Conservation (phyloP, 1,139 yeast species). For the Yamadazyma trypodendri region DNA sequence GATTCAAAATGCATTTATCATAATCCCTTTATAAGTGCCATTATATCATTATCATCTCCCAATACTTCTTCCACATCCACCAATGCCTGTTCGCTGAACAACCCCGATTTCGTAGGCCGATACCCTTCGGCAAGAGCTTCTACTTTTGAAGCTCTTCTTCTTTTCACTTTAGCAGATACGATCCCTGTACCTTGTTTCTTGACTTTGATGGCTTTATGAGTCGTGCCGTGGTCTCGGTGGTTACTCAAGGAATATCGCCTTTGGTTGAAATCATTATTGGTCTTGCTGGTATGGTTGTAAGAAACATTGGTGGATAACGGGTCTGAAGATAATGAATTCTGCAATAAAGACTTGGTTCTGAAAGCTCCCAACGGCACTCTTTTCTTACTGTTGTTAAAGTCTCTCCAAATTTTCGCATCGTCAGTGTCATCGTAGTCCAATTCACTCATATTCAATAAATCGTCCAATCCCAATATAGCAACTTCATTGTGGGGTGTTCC, state of each 20-base stretch:
- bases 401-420: slow-evolving; percentile 52
- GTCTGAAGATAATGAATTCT: slow-evolving; percentile 25
- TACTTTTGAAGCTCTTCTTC: slow-evolving; percentile 61
- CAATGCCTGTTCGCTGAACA: slow-evolving; percentile 70
- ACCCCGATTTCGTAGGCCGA: slow-evolving; percentile 69
- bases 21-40: slow-evolving; percentile 46
- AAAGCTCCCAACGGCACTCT: slow-evolving; percentile 86
- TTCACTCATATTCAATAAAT: slow-evolving; percentile 82
- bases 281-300: slow-evolving; percentile 23
- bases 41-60: slow-evolving; percentile 46
- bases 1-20: slow-evolving; percentile 12
- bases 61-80: slow-evolving; percentile 66
- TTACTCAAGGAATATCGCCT: slow-evolving; percentile 19
- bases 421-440: slow-evolving; percentile 75
- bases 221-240: slow-evolving; percentile 3
- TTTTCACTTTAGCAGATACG: slow-evolving; percentile 27
- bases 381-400: slow-evolving; percentile 51
- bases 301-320: slow-evolving; percentile 20
- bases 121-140: slow-evolving; percentile 78
- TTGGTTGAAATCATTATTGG: slow-evolving; percentile 21
- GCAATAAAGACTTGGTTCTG: slow-evolving; percentile 67
- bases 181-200: slow-evolving; percentile 11
- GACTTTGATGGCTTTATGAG: slow-evolving; percentile 6
- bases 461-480: slow-evolving; percentile 74
- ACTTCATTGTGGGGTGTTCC: slow-evolving; percentile 42